Evolutionary conservation across 2,329 filamentous ascomycete genomes (phyloP), one percentile per base, ranked within the genome.

Genomic region (Cytospora piceae): DNA sequence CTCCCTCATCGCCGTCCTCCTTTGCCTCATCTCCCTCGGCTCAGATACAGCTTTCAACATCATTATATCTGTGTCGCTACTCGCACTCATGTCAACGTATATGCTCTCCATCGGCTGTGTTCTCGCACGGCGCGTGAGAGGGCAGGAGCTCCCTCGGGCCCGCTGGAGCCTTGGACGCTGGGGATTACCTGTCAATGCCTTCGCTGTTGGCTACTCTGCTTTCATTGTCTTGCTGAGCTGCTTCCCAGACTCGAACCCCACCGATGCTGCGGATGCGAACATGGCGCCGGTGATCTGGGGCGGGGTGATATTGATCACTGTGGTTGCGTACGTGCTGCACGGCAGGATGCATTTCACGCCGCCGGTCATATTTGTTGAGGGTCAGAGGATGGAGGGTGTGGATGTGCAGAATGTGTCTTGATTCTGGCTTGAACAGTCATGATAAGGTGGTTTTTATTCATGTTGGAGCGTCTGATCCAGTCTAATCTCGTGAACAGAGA

Each of bases 111-210:
- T 76, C 58, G 73, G 74, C 53, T 74, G 74, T 55, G 69, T 74
- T 12, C 69, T 78, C 42, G 71, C 75, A 67, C 74, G 74, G 59
- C 76, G 79, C 5, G 58, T 80, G 39, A 71, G 69, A 1, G 68
- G 72, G 20, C 70, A 75, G 32, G 70, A 73, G 0, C 70, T 81
- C 0, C 78, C 77, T 0, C 73, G 71, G 0, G 72, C 73, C 11
- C 72, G 74, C 29, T 81, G 74, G 76, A 74, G 69, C 49, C 74
- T 82, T 14, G 77, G 79, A 0, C 69, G 69, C 9, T 75, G 72
- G 52, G 79, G 79, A 0, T 69, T 80, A 1, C 67, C 73, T 22
- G 66, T 81, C 62, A 81, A 82, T 62, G 72, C 76, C 17, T 46
- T 69, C 4, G 71, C 71, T 12, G 63, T 72, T 20, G 39, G 69